Base-by-base conservation (phyloP, 768 basidiomycete genomes). In the Tephrocybe sp. region DNA sequence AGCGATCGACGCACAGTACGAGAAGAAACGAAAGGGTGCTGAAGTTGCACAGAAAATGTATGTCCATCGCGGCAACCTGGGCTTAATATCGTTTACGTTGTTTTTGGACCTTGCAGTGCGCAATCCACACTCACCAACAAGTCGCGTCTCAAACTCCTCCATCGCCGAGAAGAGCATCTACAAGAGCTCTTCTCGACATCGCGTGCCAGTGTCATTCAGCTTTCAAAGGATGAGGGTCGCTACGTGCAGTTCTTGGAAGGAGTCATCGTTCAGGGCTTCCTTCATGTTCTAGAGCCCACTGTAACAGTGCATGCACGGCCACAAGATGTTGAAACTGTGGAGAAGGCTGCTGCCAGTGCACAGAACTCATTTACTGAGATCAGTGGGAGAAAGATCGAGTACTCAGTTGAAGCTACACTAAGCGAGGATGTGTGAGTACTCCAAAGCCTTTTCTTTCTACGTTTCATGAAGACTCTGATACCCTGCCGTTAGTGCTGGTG, bases 21-120 rank as follows among this genome's bases (percentile, higher is more conserved):
- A 98, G 71, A 96, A 97, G 84, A 98, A 92, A 74, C 82, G 82
- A 63, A 99, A 99, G 71, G 89, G 89, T 51, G 87, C 84, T 11
- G 92, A 98, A 65, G 86, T 92, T 14, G 83, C 93, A 33, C 92
- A 94, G 78, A 98, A 97, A 79, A 98, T 99, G 96, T 96, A 51
- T 23, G 45, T 6, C n/a, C 38, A 16, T 20, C 45, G 26, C 7
- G 7, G 26, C 26, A 7, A 26, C 26, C 26, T 26, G 26, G n/a
- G 26, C 26, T 26, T 7, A 26, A 26, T 32, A 44, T 45, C 8
- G 19, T 36, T 45, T 16, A 45, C 49, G 49, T 39, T 42, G 33
- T 17, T 16, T 31, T 38, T n/a, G n/a, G 47, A 35, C 46, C 39
- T 30, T 13, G 31, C 30, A 98, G 96, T 59, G 85, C 94, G 7